Percentiles rank a stretch among this genome's conserved stretches.
phyloP scores from a whole-genome alignment of 2,329 filamentous ascomycete species.

The Myriosclerotinia scirpicola region DNA sequence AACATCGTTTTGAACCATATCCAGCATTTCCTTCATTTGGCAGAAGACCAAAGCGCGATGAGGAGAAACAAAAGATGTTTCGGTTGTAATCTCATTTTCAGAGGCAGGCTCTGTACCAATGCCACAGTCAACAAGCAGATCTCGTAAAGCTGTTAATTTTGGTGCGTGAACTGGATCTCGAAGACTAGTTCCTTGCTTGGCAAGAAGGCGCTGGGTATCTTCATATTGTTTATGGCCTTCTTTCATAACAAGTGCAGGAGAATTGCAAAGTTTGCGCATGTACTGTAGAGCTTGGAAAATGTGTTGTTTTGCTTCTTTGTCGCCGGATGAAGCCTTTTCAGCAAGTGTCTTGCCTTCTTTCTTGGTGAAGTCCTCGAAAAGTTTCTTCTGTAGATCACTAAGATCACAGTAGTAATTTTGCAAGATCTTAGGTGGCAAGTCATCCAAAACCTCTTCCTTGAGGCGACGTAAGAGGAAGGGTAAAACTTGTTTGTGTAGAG shows the following conservation, averaged over 20 bases:
- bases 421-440: slow-evolving; percentile 94
- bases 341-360: slow-evolving; percentile 88
- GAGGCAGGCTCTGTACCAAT: slow-evolving; percentile 69
- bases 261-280: slow-evolving; percentile 99
- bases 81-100: slow-evolving; percentile 56
- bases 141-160: slow-evolving; percentile 85
- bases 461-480: slow-evolving; percentile 93
- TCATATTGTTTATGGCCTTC: slow-evolving; percentile 89
- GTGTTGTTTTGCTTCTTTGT: slow-evolving; percentile 94
- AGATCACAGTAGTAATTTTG: slow-evolving; percentile 99
- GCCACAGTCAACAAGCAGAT: slow-evolving; percentile 96
- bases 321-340: slow-evolving; percentile 77
- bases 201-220: slow-evolving; percentile 77
- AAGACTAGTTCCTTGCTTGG: slow-evolving; percentile 75
- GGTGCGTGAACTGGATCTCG: slow-evolving; percentile 87
- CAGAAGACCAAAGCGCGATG: slow-evolving; percentile 97
- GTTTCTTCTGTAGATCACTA: slow-evolving; percentile 87
- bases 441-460: slow-evolving; percentile 96
- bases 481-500: slow-evolving; percentile 96
- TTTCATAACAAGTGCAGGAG: slow-evolving; percentile 93
- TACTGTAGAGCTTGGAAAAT: slow-evolving; percentile 99
- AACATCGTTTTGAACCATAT: slow-evolving; percentile 96
- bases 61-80: slow-evolving; percentile 82
- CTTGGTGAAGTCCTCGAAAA: slow-evolving; percentile 95
- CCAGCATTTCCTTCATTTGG: slow-evolving; percentile 99